Evolutionary conservation across 176 grass and related monocot genomes (phyloP).

Genomic region (Elymus sibiricus): DNA sequence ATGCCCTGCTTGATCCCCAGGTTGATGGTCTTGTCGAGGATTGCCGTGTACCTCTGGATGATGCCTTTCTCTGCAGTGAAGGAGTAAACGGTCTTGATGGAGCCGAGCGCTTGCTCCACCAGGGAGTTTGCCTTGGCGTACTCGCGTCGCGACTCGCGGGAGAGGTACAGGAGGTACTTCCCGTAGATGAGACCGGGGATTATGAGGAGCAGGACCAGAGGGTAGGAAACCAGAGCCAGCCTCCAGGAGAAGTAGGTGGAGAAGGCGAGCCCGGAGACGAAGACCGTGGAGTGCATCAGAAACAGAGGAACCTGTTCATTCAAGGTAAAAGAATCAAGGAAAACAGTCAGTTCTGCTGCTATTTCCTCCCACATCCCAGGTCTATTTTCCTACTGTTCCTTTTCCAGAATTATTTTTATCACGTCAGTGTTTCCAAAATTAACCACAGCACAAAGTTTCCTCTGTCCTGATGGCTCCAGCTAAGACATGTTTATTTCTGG

Average conservation of each 20-base stretch:
- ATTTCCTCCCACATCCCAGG: background rate
- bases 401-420: background rate
- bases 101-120: constrained; percentile 74
- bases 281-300: constrained; percentile 87
- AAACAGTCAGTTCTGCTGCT: background rate
- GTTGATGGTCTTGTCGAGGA: constrained; percentile 74
- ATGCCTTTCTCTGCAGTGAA: constrained; percentile 92
- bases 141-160: constrained; percentile 43
- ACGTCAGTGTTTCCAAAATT: background rate
- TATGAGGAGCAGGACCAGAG: constrained; percentile 77
- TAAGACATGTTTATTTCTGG: background rate
- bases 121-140: constrained; percentile 77
- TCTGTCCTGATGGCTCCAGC: background rate
- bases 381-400: background rate
- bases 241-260: constrained; percentile 95
- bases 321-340: background rate
- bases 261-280: constrained; percentile 80
- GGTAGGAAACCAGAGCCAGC: constrained; percentile 86
- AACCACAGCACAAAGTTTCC: background rate
- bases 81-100: constrained; percentile 91
- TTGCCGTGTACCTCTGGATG: constrained; percentile 54
- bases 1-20: constrained; percentile 96
- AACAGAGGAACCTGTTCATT: constrained; percentile 85
- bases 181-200: constrained; percentile 95
- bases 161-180: constrained; percentile 89